Evolutionary conservation across 371 early-diverging fungal genomes (phyloP), one percentile per base, ranked within the genome.

Genomic region (Rhizopus arrhizus): DNA sequence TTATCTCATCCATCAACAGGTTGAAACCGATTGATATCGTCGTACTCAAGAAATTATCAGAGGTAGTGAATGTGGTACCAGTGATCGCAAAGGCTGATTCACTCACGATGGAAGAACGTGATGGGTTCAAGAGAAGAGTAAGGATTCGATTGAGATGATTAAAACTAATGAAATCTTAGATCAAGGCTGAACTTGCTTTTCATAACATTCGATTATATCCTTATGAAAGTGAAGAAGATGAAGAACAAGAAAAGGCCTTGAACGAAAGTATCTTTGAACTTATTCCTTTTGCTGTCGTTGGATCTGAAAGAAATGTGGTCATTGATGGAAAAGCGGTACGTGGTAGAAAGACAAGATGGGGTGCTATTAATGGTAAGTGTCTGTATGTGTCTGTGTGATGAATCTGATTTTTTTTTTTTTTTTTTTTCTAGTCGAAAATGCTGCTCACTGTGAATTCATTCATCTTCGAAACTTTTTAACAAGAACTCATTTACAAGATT

Each of bases 131-230:
- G 72, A 71, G 84, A 64, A 72, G 88, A 62, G 87, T 85, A 82
- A 53, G 82, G 71, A 15, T 54, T 49, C 47, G 36, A 48, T 48
- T 40, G 22, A 22, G 2, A 22, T 22, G 22, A 22, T 61, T 35
- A 2, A 49, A 36, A 36, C 22, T 41, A 29, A 15, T 43, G 43
- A 35, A 11, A 46, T n/a, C 12, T 28, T 48, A 85, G 83, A 89
- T 91, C 75, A 87, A 93, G 85, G 92, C 91, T 50, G 98, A 95
- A 77, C 80, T 97, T 68, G 86, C 84, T 41, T 93, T 89, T 84
- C 95, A 97, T 78, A 88, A 91, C 53, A 96, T 97, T 77, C 70
- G 87, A 33, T 69, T 89, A 59, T 97, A 91, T 84, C 98, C 98
- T 55, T 94, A 91, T 70, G 83, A 85, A 56, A 84, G 83, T 65